A percentile compares a stretch with the other conserved stretches of the same genome.
Evolutionary conservation across 768 basidiomycete species (phyloP).

Genomic region (Leccinum truebloodii): DNA sequence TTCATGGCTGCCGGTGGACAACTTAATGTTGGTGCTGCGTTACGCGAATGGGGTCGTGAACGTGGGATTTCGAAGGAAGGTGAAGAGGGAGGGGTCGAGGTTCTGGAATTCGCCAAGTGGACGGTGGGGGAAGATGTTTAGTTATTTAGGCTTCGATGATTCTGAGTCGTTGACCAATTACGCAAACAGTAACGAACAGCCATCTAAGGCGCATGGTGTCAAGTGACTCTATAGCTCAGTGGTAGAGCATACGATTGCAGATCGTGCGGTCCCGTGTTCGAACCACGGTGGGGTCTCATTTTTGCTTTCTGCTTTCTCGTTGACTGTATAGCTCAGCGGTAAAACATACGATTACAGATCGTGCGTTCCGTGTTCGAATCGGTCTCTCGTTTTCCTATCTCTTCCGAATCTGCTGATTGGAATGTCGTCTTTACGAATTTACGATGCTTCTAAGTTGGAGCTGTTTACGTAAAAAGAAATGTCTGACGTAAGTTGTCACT

Average conservation of each 20-base stretch:
- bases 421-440: neutral
- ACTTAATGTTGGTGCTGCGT: constrained; percentile 31
- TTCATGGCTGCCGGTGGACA: constrained; percentile 75
- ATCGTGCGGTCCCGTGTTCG: constrained; percentile 60
- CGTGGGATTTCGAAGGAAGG: constrained; percentile 42
- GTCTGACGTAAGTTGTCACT: constrained; percentile 7
- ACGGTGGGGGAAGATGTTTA: constrained; percentile 49
- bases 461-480: neutral
- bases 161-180: neutral
- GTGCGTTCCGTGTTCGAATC: constrained; percentile 55
- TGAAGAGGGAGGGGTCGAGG: constrained; percentile 35
- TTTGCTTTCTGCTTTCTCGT: constrained; percentile 18
- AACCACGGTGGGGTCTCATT: constrained; percentile 51
- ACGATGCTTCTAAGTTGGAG: neutral
- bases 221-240: constrained; percentile 45
- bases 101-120: constrained; percentile 64
- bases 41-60: constrained; percentile 56
- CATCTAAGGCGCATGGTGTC: neutral
- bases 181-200: neutral
- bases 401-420: neutral
- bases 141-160: neutral
- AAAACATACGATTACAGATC: constrained; percentile 64
- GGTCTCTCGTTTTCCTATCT: neutral
- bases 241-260: constrained; percentile 64
- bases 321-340: constrained; percentile 45